Percentiles rank a stretch among this genome's conserved stretches.
phyloP scores from a whole-genome alignment of 2,329 filamentous ascomycete genomes.

The Fusarium sp. region DNA sequence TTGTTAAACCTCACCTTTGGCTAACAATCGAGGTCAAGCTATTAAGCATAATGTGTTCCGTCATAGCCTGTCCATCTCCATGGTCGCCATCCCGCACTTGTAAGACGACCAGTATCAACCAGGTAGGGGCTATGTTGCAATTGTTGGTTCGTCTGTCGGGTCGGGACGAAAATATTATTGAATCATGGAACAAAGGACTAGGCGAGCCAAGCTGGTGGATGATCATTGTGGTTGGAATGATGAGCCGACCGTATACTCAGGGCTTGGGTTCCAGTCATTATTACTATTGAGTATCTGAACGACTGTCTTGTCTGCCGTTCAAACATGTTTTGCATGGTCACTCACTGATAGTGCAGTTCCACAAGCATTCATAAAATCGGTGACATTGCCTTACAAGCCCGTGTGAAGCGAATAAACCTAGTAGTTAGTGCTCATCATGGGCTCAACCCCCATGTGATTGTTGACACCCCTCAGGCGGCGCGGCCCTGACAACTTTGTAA shows the following conservation, averaged over 20 bases:
- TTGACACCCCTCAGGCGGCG: constrained; percentile 15
- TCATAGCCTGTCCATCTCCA: not conserved
- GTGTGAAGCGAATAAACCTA: constrained; percentile 10
- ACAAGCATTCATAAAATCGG: not conserved
- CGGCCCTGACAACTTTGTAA: constrained; percentile 10
- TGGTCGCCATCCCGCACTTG: constrained; percentile 4
- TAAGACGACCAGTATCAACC: not conserved
- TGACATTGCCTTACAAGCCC: not conserved
- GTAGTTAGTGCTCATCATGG: constrained; percentile 12
- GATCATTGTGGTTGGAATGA: not conserved
- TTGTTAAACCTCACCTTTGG: not conserved
- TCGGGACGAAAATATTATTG: constrained; percentile 1
- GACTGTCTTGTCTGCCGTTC: not conserved
- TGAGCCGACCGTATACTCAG: not conserved
- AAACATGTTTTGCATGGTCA: constrained; percentile 4
- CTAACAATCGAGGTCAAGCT: not conserved
- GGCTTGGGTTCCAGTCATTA: not conserved
- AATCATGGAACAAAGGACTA: not conserved
- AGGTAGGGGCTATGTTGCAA: constrained; percentile 1
- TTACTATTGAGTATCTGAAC: not conserved
- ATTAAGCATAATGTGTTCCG: not conserved
- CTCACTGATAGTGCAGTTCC: not conserved
- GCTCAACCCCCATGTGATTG: constrained; percentile 13
- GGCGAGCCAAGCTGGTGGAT: not conserved
- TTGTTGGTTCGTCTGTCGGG: constrained; percentile 10